Conservation (phyloP, 371 early-diverging fungal species). For the Mucor indicus region DNA sequence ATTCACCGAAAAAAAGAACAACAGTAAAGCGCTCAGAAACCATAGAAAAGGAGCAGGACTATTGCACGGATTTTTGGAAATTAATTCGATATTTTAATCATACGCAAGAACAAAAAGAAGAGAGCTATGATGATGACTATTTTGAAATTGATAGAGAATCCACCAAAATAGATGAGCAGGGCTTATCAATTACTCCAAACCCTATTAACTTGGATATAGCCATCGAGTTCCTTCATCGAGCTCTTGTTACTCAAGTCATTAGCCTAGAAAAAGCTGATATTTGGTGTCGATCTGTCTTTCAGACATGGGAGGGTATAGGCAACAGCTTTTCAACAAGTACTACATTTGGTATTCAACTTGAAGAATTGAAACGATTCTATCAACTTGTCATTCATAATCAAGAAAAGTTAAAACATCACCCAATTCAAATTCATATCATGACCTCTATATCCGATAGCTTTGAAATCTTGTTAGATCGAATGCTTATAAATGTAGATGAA, state of each 20-base stretch:
- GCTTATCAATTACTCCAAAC: constrained; percentile 26
- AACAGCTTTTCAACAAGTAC: constrained; percentile 37
- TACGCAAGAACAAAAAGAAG: not conserved
- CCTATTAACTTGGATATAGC: constrained; percentile 19
- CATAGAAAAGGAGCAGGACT: constrained; percentile 8
- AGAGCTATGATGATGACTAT: constrained; percentile 28
- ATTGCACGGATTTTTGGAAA: constrained; percentile 22
- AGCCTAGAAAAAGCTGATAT: constrained; percentile 11
- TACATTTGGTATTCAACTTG: constrained; percentile 3
- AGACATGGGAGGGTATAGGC: constrained; percentile 49
- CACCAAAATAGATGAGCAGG: not conserved
- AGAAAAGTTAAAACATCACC: not conserved
- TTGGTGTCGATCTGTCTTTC: constrained; percentile 40
- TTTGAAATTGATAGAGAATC: constrained; percentile 5
- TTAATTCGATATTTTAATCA: constrained; percentile 10
- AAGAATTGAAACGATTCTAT: constrained; percentile 15
- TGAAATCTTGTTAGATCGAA: constrained; percentile 38
- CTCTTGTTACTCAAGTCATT: constrained; percentile 2
- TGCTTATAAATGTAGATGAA: constrained; percentile 30
- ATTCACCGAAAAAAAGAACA: too few species aligned
- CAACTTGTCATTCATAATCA: constrained; percentile 8
- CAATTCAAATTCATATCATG: constrained; percentile 13
- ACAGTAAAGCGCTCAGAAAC: too few species aligned
- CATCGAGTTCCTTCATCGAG: constrained; percentile 15
- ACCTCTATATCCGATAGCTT: constrained; percentile 35